A percentile compares a stretch with the other conserved stretches of the same genome.
These are phyloP conservation scores for Colletotrichum trifolii DNA, from an alignment of 2,329 filamentous ascomycete genomes.

Conservation along the genomic window DNA sequence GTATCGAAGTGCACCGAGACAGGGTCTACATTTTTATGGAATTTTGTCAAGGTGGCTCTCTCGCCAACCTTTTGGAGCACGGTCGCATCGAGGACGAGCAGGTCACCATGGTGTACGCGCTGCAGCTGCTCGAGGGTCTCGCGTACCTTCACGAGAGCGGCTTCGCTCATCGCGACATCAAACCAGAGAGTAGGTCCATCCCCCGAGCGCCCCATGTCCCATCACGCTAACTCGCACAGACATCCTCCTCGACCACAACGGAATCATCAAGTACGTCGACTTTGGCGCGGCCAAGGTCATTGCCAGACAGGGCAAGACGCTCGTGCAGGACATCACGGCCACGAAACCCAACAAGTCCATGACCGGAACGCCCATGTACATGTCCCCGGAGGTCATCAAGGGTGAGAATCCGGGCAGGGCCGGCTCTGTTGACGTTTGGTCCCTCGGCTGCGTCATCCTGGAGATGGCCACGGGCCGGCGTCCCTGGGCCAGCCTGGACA, in stretches of 20 bases:
- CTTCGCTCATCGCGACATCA: constrained; percentile 97
- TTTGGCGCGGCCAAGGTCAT: constrained; percentile 98
- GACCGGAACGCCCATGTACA: constrained; percentile 99
- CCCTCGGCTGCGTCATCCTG: constrained; percentile 92
- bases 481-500: constrained; percentile 95
- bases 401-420: constrained; percentile 84
- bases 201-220: not conserved
- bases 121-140: constrained; percentile 93
- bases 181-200: constrained; percentile 83
- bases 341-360: constrained; percentile 85
- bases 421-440: constrained; percentile 95
- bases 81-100: constrained; percentile 98
- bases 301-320: constrained; percentile 89
- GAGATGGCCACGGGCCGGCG: constrained; percentile 97
- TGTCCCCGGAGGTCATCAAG: constrained; percentile 98
- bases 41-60: constrained; percentile 94
- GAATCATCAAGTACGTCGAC: constrained; percentile 98
- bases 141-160: constrained; percentile 92
- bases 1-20: constrained; percentile 97
- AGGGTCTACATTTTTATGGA: constrained; percentile 99
- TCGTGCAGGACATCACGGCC: constrained; percentile 73
- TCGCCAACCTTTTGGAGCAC: constrained; percentile 90
- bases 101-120: constrained; percentile 94
- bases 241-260: constrained; percentile 95
- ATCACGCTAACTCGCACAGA: constrained; percentile 61